Conservation (phyloP, 192 early-diverging fungal genomes). For the Backusella westeae region DNA sequence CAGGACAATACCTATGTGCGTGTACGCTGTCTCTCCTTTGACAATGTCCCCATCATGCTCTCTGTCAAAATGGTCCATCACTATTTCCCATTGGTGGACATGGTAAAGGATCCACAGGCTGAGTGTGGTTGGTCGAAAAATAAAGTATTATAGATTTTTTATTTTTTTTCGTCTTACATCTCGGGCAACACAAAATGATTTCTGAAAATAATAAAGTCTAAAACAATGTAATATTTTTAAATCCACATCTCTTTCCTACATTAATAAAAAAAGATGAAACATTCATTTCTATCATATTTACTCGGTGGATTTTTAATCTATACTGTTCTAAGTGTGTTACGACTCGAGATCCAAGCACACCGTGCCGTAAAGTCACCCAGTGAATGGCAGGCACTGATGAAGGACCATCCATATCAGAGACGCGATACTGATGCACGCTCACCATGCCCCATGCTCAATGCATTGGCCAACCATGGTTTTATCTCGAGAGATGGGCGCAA, state of each 20-base stretch:
- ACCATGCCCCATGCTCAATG: constrained; percentile 18
- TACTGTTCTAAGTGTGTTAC: background rate
- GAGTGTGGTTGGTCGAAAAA: constrained; percentile 40
- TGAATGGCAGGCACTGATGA: constrained; percentile 6
- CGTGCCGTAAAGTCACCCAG: background rate
- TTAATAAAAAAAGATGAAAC: background rate
- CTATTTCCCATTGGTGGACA: constrained; percentile 49
- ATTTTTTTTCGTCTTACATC: background rate
- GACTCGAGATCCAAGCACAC: background rate
- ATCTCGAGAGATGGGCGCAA: background rate
- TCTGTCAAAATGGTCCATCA: constrained; percentile 69
- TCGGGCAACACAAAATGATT: background rate
- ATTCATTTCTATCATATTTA: background rate
- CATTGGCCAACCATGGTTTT: constrained; percentile 22
- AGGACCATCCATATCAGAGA: background rate
- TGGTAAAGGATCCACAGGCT: constrained; percentile 31
- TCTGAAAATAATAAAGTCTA: background rate
- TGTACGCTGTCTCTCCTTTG: constrained; percentile 74
- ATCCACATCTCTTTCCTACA: background rate
- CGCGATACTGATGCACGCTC: background rate
- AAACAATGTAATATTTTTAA: background rate
- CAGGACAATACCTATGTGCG: constrained; percentile 67
- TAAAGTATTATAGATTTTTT: background rate
- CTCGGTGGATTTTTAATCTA: background rate
- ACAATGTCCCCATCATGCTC: constrained; percentile 71